Base-by-base conservation (phyloP, 331 rosid species). In the Quercus lobata region DNA sequence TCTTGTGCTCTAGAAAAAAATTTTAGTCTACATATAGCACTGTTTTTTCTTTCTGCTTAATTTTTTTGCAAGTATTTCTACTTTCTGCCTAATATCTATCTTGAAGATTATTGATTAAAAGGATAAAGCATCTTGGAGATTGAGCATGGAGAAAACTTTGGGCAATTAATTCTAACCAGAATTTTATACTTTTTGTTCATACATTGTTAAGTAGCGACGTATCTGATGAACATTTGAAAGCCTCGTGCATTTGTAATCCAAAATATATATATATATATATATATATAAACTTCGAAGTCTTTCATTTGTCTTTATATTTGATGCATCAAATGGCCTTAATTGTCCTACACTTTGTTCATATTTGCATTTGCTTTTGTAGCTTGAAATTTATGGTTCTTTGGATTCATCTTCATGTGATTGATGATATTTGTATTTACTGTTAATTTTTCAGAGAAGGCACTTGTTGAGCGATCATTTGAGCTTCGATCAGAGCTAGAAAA, bases 401-500 rank as follows among this genome's bases (percentile, higher is more conserved):
- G 10, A 41, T 41, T 49, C n/a, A 41, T 56, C 32, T 63, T 82
- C 61, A 1, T 7, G 25, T 82, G 41, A 44, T 11, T 77, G 19
- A 41, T 4, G 22, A 60, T 6, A 6, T 7, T 75, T 17, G 60
- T 62, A 62, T 61, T 18, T 76, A 46, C 71, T 69, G 69, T 63
- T 27, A 57, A 73, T 69, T 79, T 77, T 56, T 58, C 89, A 94
- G 98, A 94, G 88, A 94, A 88, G 85, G 85, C 92, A 75, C 96
- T 94, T 58, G 87, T 89, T 71, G 98, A 92, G 77, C 93, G 76
- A 70, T 93, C 97, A 75, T 83, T 92, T 86, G 97, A 94, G 78
- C 88, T 94, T 68, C 88, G 96, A 78, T 85, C 90, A 70, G 98
- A 94, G 89, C 90, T 92, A 5, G 98, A 94, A 86, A 90, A 90